These are phyloP conservation scores for Stagonosporopsis cucurbitacearum DNA, from an alignment of 2,329 filamentous ascomycete genomes.

Conservation along the genomic window DNA sequence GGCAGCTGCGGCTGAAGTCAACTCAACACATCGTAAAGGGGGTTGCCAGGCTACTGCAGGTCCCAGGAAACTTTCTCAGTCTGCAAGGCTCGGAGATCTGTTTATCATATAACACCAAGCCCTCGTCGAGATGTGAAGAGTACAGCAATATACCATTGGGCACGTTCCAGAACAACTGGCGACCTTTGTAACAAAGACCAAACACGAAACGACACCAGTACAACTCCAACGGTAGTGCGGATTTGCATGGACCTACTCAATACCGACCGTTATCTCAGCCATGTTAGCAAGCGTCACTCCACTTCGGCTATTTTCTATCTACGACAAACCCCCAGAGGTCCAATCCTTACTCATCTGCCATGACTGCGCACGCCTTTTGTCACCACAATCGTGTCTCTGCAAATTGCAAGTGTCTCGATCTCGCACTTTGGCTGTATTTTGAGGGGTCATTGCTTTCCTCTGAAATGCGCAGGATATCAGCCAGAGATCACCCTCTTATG, in stretches of 20 bases:
- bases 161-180: background rate
- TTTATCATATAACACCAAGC: background rate
- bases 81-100: background rate
- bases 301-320: no score
- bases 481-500: no score
- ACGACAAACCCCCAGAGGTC: no score
- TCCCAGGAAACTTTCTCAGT: background rate
- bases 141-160: background rate
- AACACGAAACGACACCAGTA: background rate
- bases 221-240: background rate
- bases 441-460: no score
- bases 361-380: no score
- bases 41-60: background rate
- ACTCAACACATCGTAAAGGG: constrained; percentile 10
- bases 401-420: no score
- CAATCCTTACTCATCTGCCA: no score
- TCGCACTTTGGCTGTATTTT: no score
- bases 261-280: background rate
- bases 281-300: background rate
- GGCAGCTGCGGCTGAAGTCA: constrained; percentile 10
- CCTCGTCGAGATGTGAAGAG: background rate
- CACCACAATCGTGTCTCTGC: no score
- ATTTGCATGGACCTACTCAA: background rate
- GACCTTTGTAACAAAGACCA: no score
- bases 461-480: no score